Evolutionary conservation across 2,329 filamentous ascomycete species (phyloP), one percentile per base, ranked within the genome.

Genomic region (Verticillium isaacii): DNA sequence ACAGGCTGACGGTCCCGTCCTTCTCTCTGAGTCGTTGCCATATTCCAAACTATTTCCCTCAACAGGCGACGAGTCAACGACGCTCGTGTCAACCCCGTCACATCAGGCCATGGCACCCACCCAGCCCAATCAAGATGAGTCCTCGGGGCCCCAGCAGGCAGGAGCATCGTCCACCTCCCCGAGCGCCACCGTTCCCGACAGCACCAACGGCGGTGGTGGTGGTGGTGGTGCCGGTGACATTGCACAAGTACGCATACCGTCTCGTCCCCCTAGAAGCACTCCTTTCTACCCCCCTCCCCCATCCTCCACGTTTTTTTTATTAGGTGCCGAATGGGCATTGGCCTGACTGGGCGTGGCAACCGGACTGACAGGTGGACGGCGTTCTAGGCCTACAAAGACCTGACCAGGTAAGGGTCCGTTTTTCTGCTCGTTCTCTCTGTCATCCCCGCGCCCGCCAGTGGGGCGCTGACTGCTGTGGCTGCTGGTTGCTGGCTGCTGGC

Each of bases 331-430:
- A 15, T 8, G 17, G 17, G 39, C 29, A 29, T 29, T 6, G 14
- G n/a, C n/a, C 15, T 45, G 39, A 5, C 6, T 15, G 39, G 39
- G 39, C 14, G 8, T 45, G 39, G 39, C 39, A 45, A n/a, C n/a
- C 23, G 39, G 36, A 45, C 70, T 72, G 64, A 72, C 69, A 58
- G 52, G n/a, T 19, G 29, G 50, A 23, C 34, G 32, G n/a, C 62
- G 69, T 69, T 73, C 68, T 72, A 76, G 74, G 72, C 74, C 68
- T 76, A 75, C 66, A 68, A 65, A 66, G 74, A 76, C 60, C 71
- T 76, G 59, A 62, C 70, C 56, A 74, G 71, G 74, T 75, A 73
- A 60, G 63, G 58, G 34, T 39, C 37, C 58, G 17, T 17, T 59
- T 54, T 55, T 52, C 58, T 52, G 57, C 57, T 23, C 36, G 37